A percentile compares a stretch with the other conserved stretches of the same genome.
phyloP scores from a whole-genome alignment of 768 basidiomycete genomes.

The Tricholoma furcatifolium region DNA sequence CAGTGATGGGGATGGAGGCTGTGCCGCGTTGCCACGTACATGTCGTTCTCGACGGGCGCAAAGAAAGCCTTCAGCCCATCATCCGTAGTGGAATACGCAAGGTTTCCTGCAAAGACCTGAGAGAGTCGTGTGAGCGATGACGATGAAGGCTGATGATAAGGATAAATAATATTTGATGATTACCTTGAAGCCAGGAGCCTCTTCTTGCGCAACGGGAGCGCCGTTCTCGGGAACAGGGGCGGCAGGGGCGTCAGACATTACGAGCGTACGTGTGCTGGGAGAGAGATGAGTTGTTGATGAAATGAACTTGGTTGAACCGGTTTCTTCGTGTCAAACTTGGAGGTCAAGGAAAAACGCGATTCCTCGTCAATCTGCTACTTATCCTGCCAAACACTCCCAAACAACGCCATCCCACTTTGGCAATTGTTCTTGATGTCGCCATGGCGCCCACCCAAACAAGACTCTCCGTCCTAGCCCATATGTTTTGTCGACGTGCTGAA shows the following conservation, averaged over 20 bases:
- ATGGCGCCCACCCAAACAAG: conserved; percentile 30
- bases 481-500: not conserved
- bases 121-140: conserved; percentile 16
- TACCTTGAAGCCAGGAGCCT: conserved; percentile 82
- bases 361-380: conserved; percentile 21
- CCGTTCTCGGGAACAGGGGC: conserved; percentile 81
- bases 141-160: conserved; percentile 19
- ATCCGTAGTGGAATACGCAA: conserved; percentile 92
- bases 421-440: conserved; percentile 36
- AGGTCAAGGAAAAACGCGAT: conserved; percentile 55
- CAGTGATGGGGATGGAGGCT: conserved; percentile 39
- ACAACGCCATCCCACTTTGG: conserved; percentile 25
- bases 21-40: conserved; percentile 64
- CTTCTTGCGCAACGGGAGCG: conserved; percentile 81
- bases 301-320: conserved; percentile 79
- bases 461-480: not conserved
- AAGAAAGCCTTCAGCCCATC: conserved; percentile 95
- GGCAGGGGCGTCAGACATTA: conserved; percentile 91
- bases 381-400: conserved; percentile 41
- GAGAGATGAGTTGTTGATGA: conserved; percentile 47
- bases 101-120: conserved; percentile 94
- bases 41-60: conserved; percentile 80
- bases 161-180: conserved; percentile 20
- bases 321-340: conserved; percentile 83
- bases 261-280: conserved; percentile 54